Evolutionary conservation across 345 rosid species (phyloP).

Genomic region (Brassica cretica): DNA sequence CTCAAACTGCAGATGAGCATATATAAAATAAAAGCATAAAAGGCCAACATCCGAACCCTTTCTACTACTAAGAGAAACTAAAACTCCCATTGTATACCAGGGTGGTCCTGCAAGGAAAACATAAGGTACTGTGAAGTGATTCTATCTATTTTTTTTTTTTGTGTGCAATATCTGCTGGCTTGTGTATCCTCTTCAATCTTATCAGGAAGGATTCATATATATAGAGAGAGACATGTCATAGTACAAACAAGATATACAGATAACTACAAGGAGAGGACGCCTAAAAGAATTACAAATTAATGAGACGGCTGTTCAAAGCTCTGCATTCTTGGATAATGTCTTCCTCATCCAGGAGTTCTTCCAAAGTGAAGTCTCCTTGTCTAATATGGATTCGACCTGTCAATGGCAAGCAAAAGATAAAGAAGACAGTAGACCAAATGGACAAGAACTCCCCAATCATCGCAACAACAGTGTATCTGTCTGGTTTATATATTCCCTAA

Average conservation of each 20-base stretch:
- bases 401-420: slow-evolving; percentile 13
- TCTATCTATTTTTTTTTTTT: slow-evolving; percentile 18
- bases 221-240: slow-evolving; percentile 30
- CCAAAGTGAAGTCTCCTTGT: slow-evolving; percentile 91
- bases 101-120: slow-evolving; percentile 34
- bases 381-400: slow-evolving; percentile 86
- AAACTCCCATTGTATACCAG: slow-evolving; percentile 19
- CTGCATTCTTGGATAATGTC: slow-evolving; percentile 99
- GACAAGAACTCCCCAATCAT: not conserved
- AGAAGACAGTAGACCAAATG: not conserved
- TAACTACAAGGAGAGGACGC: slow-evolving; percentile 20
- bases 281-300: slow-evolving; percentile 70
- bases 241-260: slow-evolving; percentile 10
- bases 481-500: too few relatives aligned
- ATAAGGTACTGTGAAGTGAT: slow-evolving; percentile 18
- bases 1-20: slow-evolving; percentile 58
- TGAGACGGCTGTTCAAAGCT: slow-evolving; percentile 90
- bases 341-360: slow-evolving; percentile 96
- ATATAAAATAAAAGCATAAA: slow-evolving; percentile 36
- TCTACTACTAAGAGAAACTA: slow-evolving; percentile 24
- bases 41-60: slow-evolving; percentile 22
- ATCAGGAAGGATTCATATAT: slow-evolving; percentile 13
- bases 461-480: too few relatives aligned
- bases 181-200: slow-evolving; percentile 1
- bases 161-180: slow-evolving; percentile 18